Base-by-base conservation (phyloP, 768 basidiomycete genomes). In the Lenzites betulinus region DNA sequence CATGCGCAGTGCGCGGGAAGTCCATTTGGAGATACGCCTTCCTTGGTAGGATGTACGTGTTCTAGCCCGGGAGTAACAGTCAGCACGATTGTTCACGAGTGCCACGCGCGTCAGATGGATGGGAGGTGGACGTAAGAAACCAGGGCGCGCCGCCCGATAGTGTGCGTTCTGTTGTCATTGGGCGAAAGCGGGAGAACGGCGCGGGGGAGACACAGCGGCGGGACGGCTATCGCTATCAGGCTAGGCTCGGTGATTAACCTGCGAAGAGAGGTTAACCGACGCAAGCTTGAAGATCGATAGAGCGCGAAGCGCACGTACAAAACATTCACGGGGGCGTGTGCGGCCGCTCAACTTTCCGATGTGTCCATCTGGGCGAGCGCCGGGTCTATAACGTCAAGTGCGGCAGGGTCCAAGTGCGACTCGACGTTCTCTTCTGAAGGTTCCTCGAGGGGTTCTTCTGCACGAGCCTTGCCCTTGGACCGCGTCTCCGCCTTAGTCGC, bases 241-340 rank as follows among this genome's bases (percentile, higher is more conserved):
- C 23, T 23, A n/a, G 49, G 6, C 22, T 30, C 48, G 52, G 47
- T n/a, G 39, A 54, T 50, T 39, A 30, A 60, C 53, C 59, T 54
- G 54, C 47, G 59, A 54, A 43, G 26, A 50, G 11, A 60, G 52
- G 46, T 51, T 58, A 58, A 58, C 25, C 20, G 56, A 49, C 56
- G 13, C 6, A 20, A 3, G 35, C 38, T 39, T 13, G 42, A 33
- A 39, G 18, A 35, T 41, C 30, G 33, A 46, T 46, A 20, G 25
- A 22, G 22, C 30, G 39, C 16, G 26, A 39, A 28, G 36, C 15
- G n/a, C 39, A 55, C 53, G 11, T 44, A 51, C 46, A 4, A n/a
- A 12, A 48, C 51, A 30, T 16, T 38, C 33, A 18, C 42, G 20
- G n/a, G 16, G 20, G 30, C 7, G 12, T 9, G 15, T 23, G 20